Base-by-base conservation (phyloP, 2,329 filamentous ascomycete species). In the Paraphoma chrysanthemicola region DNA sequence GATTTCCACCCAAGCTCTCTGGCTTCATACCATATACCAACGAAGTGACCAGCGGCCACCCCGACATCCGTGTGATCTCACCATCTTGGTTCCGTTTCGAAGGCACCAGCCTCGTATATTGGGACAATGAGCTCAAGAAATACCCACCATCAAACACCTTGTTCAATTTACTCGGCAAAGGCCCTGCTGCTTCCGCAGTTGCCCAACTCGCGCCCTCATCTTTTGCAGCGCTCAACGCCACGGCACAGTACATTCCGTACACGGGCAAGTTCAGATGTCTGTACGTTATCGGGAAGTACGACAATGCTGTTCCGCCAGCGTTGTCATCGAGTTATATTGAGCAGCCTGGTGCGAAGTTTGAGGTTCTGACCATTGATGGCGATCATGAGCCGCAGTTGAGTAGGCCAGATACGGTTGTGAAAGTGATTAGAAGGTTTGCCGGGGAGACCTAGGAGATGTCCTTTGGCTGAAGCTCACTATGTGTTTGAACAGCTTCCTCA, bases 311-410 rank as follows among this genome's bases (percentile, higher is more conserved):
- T n/a, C 54, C 63, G 9, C 44, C 46, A 6, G 56, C 52, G 6
- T 52, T 59, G 41, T 59, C 62, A 44, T 16, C 65, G 56, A 59
- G 28, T 5, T 68, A 57, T 36, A 39, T 71, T 18, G 53, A 63
- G 11, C 62, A 67, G 45, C 36, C 56, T 14, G 68, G 64, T 9
- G 64, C 64, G 10, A 41, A 57, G 38, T 62, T 68, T 14, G 54
- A 57, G 23, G 57, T 67, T 5, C 54, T 61, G 44, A 41, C 28
- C 2, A 39, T 66, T 31, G 60, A 66, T 44, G 56, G 49, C 8
- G 65, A 65, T 53, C 70, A 73, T 57, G 47, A 63, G 29, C 53
- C 66, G 11, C 66, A 68, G 67, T n/a, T 74, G 45, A 68, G 67
- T 56, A 56, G 54, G 43, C 64, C 69, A 11, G 51, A 62, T 4